Evolutionary conservation across 2,329 filamentous ascomycete species (phyloP).

Genomic region (Chrysoporthe deuterocubensis): DNA sequence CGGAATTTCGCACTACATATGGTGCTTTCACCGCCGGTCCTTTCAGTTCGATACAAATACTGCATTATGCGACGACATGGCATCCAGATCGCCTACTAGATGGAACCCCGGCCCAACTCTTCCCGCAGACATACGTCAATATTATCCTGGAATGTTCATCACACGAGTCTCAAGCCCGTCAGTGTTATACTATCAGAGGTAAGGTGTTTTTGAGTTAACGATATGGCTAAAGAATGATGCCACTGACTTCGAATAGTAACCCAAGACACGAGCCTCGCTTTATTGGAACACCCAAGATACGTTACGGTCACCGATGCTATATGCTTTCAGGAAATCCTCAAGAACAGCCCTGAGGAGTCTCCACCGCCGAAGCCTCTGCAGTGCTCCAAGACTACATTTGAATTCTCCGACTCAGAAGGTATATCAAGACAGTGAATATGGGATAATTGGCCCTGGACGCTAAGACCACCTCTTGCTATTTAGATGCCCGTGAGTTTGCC

Average conservation of each 20-base stretch:
- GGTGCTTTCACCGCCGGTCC: not conserved
- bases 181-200: not conserved
- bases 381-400: slow-evolving; percentile 7
- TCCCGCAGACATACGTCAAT: slow-evolving; percentile 3
- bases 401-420: slow-evolving; percentile 13
- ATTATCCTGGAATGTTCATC: not conserved
- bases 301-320: not conserved
- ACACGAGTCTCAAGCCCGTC: not conserved
- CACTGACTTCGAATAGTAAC: not conserved
- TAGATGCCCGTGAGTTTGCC: not conserved
- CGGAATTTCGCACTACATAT: not conserved
- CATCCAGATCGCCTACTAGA: not conserved
- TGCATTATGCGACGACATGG: slow-evolving; percentile 6
- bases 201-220: not conserved
- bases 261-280: not conserved
- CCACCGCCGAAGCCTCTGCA: not conserved
- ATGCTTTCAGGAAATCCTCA: not conserved
- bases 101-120: not conserved
- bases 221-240: not conserved
- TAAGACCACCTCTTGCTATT: not conserved
- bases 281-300: not conserved
- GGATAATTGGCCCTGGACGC: no score
- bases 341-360: not conserved
- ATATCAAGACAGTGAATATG: not conserved
- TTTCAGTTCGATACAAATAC: slow-evolving; percentile 8